These are phyloP conservation scores for Pholiota adiposa DNA, from an alignment of 1,284 basidiomycete species.

Conservation along the genomic window DNA sequence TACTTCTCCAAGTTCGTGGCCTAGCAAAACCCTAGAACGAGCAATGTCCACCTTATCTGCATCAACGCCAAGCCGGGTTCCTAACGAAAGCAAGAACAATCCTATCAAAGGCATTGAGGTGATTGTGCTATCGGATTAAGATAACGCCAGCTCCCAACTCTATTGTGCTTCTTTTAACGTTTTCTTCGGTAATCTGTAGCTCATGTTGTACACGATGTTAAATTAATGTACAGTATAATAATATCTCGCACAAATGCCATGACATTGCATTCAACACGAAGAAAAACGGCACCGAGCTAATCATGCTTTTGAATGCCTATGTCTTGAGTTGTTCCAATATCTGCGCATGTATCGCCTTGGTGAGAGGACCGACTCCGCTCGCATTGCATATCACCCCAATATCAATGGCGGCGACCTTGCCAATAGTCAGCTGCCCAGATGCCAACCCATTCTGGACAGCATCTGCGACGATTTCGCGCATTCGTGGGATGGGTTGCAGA, in stretches of 20 bases:
- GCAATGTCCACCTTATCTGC: constrained; percentile 18
- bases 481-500: constrained; percentile 65
- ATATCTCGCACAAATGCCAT: neutral
- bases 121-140: constrained; percentile 20
- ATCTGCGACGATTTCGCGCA: constrained; percentile 52
- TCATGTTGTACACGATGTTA: constrained; percentile 11
- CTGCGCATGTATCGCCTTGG: constrained; percentile 51
- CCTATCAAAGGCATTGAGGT: constrained; percentile 7
- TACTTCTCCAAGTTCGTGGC: neutral
- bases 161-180: neutral
- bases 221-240: constrained; percentile 13
- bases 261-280: neutral
- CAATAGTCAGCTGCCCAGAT: constrained; percentile 33
- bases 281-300: neutral
- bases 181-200: neutral
- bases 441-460: constrained; percentile 40
- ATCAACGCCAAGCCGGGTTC: constrained; percentile 7
- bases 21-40: constrained; percentile 7
- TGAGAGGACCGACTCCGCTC: constrained; percentile 48
- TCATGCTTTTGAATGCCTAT: constrained; percentile 5
- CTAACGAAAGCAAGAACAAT: neutral
- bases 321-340: constrained; percentile 35
- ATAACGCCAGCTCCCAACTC: neutral
- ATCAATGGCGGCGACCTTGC: constrained; percentile 58
- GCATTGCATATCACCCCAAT: constrained; percentile 67